Conservation (phyloP, 129 eudicot genomes). For the Sambucus nigra region DNA sequence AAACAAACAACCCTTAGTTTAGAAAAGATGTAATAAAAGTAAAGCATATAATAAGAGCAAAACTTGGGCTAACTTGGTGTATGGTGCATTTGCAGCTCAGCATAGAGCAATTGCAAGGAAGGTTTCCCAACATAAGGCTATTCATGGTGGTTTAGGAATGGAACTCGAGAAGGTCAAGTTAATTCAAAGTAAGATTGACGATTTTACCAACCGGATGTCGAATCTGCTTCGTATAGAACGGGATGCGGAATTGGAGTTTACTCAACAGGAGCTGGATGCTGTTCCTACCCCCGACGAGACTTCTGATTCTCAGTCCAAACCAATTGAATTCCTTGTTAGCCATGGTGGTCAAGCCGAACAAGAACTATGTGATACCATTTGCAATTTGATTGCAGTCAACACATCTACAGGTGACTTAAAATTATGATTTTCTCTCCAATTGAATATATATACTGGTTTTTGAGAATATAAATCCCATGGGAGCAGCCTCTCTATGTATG, state of each 20-base stretch:
- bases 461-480: too few relatives aligned
- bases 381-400: constrained; percentile 77
- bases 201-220: constrained; percentile 61
- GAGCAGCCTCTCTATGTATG: too few relatives aligned
- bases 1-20: too few relatives aligned
- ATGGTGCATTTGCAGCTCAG: constrained; percentile 55
- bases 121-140: constrained; percentile 39
- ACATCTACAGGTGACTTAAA: constrained; percentile 49
- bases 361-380: constrained; percentile 88
- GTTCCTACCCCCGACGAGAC: constrained; percentile 54
- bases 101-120: constrained; percentile 90
- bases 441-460: too few relatives aligned
- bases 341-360: constrained; percentile 89
- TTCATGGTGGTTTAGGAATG: constrained; percentile 66
- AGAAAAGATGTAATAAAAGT: too few relatives aligned
- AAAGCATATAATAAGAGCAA: too few relatives aligned
- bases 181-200: constrained; percentile 67
- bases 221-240: constrained; percentile 75
- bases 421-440: not conserved
- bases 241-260: constrained; percentile 84
- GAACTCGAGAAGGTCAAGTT: constrained; percentile 56
- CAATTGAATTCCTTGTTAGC: constrained; percentile 76
- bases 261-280: constrained; percentile 82
- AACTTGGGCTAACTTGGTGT: too few relatives aligned
- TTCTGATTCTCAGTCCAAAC: constrained; percentile 47